Evolutionary conservation across 2,329 filamentous ascomycete genomes (phyloP), one percentile per base, ranked within the genome.

Genomic region (Ophiostoma himal-ulmi): DNA sequence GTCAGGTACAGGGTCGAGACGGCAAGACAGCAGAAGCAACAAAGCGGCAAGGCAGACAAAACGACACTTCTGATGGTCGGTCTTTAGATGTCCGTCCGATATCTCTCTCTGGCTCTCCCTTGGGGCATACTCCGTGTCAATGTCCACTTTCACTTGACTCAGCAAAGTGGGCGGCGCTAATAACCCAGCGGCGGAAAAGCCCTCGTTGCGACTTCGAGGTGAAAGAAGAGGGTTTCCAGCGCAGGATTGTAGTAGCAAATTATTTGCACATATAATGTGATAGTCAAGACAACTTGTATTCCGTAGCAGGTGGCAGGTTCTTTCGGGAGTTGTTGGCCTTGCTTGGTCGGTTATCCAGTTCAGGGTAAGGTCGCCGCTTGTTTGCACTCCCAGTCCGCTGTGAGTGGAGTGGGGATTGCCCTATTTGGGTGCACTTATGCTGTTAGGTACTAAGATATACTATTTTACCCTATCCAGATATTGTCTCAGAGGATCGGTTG

Each of bases 91-190:
- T 37, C n/a, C 62, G 62, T 37, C 10, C 62, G 11, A n/a, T 34
- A 34, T 65, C 62, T 22, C 62, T 39, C 62, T 65, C 34, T 7
- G 10, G 39, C 14, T 64, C 60, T 65, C 62, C 34, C 62, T 37
- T 37, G 62, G 14, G 13, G 34, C 36, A 11, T 20, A 65, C 34
- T n/a, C 34, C 36, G 34, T 10, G 62, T 13, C 34, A 39, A 65
- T 65, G 34, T 34, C 70, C 41, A 67, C 30, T 30, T 30, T 30
- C 30, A 30, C 64, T 71, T 69, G 57, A 67, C 70, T 70, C 68
- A 69, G 70, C 69, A 67, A 69, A 69, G 68, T 62, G 68, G 68
- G 65, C 48, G 44, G 54, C 70, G 70, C 70, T 71, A 71, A 62
- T n/a, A 30, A 39, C 34, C 17, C 26, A 57, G 52, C 52, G 13